Base-by-base conservation (phyloP, 306 rosid genomes). In the Boehmeria nivea region DNA sequence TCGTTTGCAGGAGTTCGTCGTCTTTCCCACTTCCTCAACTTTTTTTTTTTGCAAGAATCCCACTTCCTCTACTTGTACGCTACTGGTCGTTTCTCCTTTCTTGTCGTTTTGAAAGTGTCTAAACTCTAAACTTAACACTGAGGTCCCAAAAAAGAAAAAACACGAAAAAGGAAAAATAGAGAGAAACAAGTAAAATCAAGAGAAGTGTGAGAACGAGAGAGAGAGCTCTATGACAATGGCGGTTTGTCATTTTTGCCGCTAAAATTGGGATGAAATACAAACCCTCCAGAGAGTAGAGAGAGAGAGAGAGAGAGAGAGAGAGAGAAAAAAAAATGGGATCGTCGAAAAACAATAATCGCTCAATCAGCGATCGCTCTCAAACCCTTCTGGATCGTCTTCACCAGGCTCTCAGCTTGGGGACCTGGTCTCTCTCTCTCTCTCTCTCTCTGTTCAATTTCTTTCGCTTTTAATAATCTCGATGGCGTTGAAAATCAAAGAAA, bases 341-440 rank as follows among this genome's bases (percentile, higher is more conserved):
- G 24, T 59, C 68, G 19, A 77, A 73, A 66, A 83, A 71, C 33
- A 66, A 51, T 54, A 72, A 60, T 23, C 76, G 80, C 6, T 19
- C 63, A 53, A 65, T 81, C 64, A 72, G 50, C 51, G 66, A 64
- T 24, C 93, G 74, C 22, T 49, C 71, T 23, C 65, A 58, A 57
- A 78, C 76, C 59, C 89, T 83, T 67, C 93, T 78, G 57, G 77
- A 74, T 17, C 97, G 97, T 57, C 87, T 89, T 64, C 77, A 66
- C 37, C 77, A 86, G 36, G 77, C 89, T 19, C 80, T 85, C 49
- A 81, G 60, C 71, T 86, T 89, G 6, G 97, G 97, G 39, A 75
- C 78, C 69, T 78, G 95, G 97, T 89, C 43, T 16, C 43, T 46
- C 27, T 34, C 40, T 10, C 12, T 21, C 31, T 57, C 42, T 15